Base-by-base conservation (phyloP, 2,329 filamentous ascomycete genomes). In the Aspergillus terreus region DNA sequence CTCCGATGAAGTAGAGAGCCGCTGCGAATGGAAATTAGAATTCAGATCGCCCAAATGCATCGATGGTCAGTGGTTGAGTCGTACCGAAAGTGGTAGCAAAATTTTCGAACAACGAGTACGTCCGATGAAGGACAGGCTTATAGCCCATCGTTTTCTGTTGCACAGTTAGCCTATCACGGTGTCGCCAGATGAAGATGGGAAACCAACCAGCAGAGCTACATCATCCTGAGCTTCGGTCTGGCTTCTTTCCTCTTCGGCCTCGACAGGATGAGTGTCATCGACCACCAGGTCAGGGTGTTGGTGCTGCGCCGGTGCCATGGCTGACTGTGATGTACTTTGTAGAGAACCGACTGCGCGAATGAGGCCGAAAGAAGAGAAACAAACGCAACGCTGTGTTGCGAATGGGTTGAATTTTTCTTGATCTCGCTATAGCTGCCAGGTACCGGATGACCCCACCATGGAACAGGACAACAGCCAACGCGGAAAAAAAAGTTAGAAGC, bases 1-100 rank as follows among this genome's bases (percentile, higher is more conserved):
- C 82, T 27, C 82, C 82, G 42, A 84, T 76, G 51, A 83, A 83
- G 65, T 83, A 84, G 2, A 84, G 69, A 1, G 82, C 82, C 55
- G 82, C 81, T 83, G 36, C 44, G 9, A 7, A 47, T 4, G 14
- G 10, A 15, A n/a, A 30, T 59, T 51, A 60, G 54, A 10, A 44
- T 21, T 10, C 15, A 2, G 30, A 17, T 12, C 12, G 19, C 9
- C 30, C 15, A 6, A 36, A 30, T 10, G n/a, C 11, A 32, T 17
- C 12, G 7, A 30, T 17, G 12, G n/a, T n/a, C 9, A 11, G 4
- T 30, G 32, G 60, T 42, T 17, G 2, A n/a, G 21, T 43, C 70
- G 32, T 63, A 82, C 80, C 80, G 57, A 83, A 83, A 11, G 79
- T 81, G 2, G 81, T 82, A 2, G 80, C 75, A 59, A 83, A 83